These are phyloP conservation scores for Cutaneotrichosporon spelunceum DNA, from an alignment of 1,284 basidiomycete genomes.

Conservation along the genomic window DNA sequence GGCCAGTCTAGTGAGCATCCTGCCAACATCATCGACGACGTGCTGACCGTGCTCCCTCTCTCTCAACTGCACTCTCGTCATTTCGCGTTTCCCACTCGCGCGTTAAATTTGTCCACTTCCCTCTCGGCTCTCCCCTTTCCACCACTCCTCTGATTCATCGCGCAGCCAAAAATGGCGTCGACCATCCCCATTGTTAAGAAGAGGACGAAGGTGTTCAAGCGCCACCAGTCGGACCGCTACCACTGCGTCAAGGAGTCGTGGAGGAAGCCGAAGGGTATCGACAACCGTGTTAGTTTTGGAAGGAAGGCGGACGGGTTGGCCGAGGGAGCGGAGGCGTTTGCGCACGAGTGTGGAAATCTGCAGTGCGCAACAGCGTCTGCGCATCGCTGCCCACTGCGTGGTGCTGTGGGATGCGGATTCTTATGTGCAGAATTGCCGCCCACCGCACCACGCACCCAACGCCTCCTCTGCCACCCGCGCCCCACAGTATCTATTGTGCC, in stretches of 20 bases:
- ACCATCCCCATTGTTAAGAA: slow-evolving; percentile 93
- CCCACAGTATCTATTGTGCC: background rate
- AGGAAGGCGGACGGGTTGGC: background rate
- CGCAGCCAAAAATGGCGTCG: slow-evolving; percentile 63
- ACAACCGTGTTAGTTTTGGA: slow-evolving; percentile 63
- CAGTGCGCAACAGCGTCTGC: background rate
- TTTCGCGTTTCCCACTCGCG: background rate
- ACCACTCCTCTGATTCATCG: background rate
- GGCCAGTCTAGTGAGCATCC: slow-evolving; percentile 22
- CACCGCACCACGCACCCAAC: background rate
- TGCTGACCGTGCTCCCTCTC: slow-evolving; percentile 14
- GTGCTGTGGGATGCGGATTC: background rate
- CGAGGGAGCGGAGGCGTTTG: background rate
- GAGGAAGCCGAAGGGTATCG: slow-evolving; percentile 96
- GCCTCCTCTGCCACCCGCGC: background rate
- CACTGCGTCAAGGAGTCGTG: slow-evolving; percentile 92
- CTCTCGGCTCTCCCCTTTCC: slow-evolving; percentile 4
- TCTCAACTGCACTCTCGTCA: background rate
- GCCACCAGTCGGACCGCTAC: slow-evolving; percentile 97
- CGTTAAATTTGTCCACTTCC: slow-evolving; percentile 5
- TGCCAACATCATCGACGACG: background rate
- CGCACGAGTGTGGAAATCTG: background rate
- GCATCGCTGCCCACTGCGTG: background rate
- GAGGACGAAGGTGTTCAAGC: slow-evolving; percentile 94
- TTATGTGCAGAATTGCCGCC: background rate